These are phyloP conservation scores for Chernovozyma aurita DNA, from an alignment of 1,139 yeast species.

Conservation along the genomic window DNA sequence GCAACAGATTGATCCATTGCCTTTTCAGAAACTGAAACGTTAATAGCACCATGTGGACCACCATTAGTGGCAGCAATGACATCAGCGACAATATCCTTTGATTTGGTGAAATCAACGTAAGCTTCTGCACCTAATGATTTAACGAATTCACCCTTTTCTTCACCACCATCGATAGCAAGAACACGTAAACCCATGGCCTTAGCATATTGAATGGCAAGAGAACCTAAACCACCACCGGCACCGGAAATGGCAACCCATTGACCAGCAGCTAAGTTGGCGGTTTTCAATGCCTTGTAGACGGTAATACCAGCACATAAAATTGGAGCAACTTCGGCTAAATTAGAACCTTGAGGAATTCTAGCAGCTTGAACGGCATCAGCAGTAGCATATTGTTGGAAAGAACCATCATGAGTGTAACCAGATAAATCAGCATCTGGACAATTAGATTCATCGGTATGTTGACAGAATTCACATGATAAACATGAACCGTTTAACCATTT, in stretches of 20 bases:
- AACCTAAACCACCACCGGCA: constrained; percentile 79
- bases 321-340: constrained; percentile 73
- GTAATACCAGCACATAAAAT: constrained; percentile 81
- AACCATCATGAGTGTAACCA: constrained; percentile 77
- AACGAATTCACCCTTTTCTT: constrained; percentile 54
- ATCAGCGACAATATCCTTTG: constrained; percentile 54
- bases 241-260: constrained; percentile 78
- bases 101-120: constrained; percentile 58
- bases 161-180: constrained; percentile 73
- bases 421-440: constrained; percentile 66
- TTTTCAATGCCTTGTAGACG: constrained; percentile 73
- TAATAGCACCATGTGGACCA: constrained; percentile 74
- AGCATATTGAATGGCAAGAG: constrained; percentile 72
- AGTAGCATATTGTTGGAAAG: constrained; percentile 77
- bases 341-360: constrained; percentile 62
- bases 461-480: constrained; percentile 65
- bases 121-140: constrained; percentile 62
- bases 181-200: constrained; percentile 73
- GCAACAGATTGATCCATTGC: constrained; percentile 62
- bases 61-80: constrained; percentile 62
- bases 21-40: constrained; percentile 66
- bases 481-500: constrained; percentile 77
- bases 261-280: constrained; percentile 60
- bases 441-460: constrained; percentile 59
- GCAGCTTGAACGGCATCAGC: constrained; percentile 89